Conservation (phyloP, 805 yeast species). For the Ogataea henricii region DNA sequence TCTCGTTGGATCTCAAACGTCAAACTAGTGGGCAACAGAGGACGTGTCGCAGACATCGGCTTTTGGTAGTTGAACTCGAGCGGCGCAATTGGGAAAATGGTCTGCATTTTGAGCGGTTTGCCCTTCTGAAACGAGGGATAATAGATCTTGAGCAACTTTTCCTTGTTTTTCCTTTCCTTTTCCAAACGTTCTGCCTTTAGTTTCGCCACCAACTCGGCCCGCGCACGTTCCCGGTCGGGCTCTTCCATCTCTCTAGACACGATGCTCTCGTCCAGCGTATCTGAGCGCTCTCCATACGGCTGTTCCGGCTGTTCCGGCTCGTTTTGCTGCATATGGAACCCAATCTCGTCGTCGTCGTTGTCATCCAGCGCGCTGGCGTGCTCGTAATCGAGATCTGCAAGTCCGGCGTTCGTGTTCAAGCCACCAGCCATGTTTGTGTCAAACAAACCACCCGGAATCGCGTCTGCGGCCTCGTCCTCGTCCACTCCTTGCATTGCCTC, state of each 20-base stretch:
- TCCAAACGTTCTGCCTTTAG: slow-evolving; percentile 20
- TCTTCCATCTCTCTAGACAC: slow-evolving; percentile 6
- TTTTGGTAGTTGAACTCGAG: slow-evolving; percentile 51
- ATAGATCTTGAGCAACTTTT: slow-evolving; percentile 44
- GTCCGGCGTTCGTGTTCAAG: slow-evolving; percentile 30
- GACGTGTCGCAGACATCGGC: slow-evolving; percentile 45
- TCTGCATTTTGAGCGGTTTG: slow-evolving; percentile 62
- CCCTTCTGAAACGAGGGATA: slow-evolving; percentile 65
- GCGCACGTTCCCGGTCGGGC: slow-evolving; percentile 17
- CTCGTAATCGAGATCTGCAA: slow-evolving; percentile 35
- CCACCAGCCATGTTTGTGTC: slow-evolving; percentile 34
- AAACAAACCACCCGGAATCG: slow-evolving; percentile 33
- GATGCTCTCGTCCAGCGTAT: background rate
- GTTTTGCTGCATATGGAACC: slow-evolving; percentile 12
- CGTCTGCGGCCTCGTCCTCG: slow-evolving; percentile 31
- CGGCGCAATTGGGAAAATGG: slow-evolving; percentile 62
- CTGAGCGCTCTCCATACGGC: background rate
- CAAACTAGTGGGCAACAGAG: slow-evolving; percentile 60
- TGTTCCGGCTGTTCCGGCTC: slow-evolving; percentile 1
- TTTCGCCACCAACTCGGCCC: slow-evolving; percentile 7
- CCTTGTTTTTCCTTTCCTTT: slow-evolving; percentile 35
- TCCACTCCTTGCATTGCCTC: slow-evolving; percentile 41
- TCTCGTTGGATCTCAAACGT: slow-evolving; percentile 66
- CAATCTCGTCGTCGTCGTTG: slow-evolving; percentile 23
- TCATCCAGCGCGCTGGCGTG: slow-evolving; percentile 28